Evolutionary conservation across 257 asterid species (phyloP), one percentile per base, ranked within the genome.

Genomic region (Echites panduratus): DNA sequence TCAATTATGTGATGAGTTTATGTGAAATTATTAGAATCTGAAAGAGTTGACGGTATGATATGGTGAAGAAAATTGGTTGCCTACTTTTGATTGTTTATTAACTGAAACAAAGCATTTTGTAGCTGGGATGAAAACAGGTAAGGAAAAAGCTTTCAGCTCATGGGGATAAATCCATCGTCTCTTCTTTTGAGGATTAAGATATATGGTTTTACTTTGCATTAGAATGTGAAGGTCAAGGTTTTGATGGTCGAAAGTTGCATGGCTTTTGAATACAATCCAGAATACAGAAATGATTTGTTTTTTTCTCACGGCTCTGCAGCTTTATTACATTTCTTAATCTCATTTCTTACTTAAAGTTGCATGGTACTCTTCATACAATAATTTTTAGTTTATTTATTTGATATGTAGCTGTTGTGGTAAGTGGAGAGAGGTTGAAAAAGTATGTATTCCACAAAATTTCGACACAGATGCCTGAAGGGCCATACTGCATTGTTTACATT

Each of bases 401-500:
- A 64, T 52, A 68, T 40, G 54, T 87, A 94, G 99, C 99, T 76
- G 84, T 83, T 66, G 89, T 88, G 8, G 71, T 91, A 26, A 72
- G 84, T 78, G 97, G 89, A 53, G 99, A 94, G 65, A 84, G 93
- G 79, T 87, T 94, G 86, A 94, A 88, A 80, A 94, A 70, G 72
- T 94, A 91, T 62, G 85, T 91, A 54, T 72, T 77, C 73, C 89
- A 83, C 64, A 94, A 91, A 87, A 88, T 94, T 68, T 63, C 81
- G 57, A 79, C 77, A 1, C 93, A 87, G 86, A 66, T 86, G 83
- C 85, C 91, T 5, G 89, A 86, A 79, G 97, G 93, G 66, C 96
- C 93, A 24, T 94, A 89, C 79, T 94, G 96, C 73, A 85, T 94
- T 26, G 93, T 87, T n/a, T 94, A 94, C 87, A 88, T 91, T 79